These are phyloP conservation scores for Ophiosphaerella korrae DNA, from an alignment of 2,329 filamentous ascomycete species.

Conservation along the genomic window DNA sequence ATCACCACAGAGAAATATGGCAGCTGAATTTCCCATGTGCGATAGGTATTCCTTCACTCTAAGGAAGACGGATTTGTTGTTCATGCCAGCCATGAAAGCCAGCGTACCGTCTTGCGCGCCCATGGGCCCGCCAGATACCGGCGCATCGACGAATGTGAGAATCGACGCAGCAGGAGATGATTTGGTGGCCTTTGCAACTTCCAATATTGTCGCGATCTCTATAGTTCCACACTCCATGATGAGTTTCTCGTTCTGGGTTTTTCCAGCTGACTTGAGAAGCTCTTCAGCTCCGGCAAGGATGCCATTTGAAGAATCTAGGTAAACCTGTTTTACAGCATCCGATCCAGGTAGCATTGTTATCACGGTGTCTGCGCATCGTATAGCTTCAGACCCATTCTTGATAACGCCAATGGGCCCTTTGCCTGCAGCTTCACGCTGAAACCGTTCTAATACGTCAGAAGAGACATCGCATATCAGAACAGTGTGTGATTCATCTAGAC, in stretches of 20 bases:
- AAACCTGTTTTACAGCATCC: conserved; percentile 46
- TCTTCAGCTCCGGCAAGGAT: conserved; percentile 47
- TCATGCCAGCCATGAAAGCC: conserved; percentile 89
- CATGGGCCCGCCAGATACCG: conserved; percentile 93
- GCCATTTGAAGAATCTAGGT: conserved; percentile 49
- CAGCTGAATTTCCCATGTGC: conserved; percentile 74
- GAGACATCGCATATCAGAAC: conserved; percentile 50
- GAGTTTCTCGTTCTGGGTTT: conserved; percentile 61
- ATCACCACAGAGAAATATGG: conserved; percentile 79
- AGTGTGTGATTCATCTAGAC: conserved; percentile 35
- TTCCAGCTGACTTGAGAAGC: conserved; percentile 29
- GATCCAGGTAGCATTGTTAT: conserved; percentile 51
- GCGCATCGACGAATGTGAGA: conserved; percentile 86
- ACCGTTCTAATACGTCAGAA: conserved; percentile 42
- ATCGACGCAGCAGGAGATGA: conserved; percentile 51
- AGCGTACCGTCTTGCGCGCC: conserved; percentile 83
- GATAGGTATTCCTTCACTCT: conserved; percentile 69
- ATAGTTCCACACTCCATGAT: conserved; percentile 99
- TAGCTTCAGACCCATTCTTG: conserved; percentile 47
- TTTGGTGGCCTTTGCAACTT: conserved; percentile 73
- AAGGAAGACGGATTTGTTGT: conserved; percentile 53
- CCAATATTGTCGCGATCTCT: conserved; percentile 80
- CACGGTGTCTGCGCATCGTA: conserved; percentile 46
- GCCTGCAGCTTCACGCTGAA: conserved; percentile 43
- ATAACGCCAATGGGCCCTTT: conserved; percentile 46